Evolutionary conservation across 352 stramenopile genomes (phyloP).

Genomic region (Poterioochromonas sp.): DNA sequence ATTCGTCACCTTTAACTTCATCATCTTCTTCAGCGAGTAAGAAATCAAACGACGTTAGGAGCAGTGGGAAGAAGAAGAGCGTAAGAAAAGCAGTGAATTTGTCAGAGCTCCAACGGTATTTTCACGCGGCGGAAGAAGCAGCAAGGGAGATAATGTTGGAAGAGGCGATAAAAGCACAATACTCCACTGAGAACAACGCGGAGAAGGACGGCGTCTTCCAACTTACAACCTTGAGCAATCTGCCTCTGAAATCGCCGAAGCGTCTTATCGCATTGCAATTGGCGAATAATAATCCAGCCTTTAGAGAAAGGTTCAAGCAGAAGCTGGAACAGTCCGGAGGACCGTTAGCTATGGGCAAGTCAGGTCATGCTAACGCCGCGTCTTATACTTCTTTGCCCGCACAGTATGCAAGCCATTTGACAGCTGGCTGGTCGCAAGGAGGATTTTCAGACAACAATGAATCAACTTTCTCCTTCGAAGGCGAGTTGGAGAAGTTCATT

Average conservation of each 20-base stretch:
- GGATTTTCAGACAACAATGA: no score
- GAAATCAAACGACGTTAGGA: background rate
- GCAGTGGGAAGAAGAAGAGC: slow-evolving; percentile 28
- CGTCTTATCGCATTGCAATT: slow-evolving; percentile 12
- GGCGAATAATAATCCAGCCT: slow-evolving; percentile 21
- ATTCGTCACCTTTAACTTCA: no score
- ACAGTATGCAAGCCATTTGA: no score
- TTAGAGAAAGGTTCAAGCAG: slow-evolving; percentile 21
- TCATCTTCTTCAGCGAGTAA: background rate
- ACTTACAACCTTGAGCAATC: background rate
- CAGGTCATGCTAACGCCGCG: no score
- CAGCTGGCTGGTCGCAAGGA: no score
- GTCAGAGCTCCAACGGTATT: slow-evolving; percentile 48
- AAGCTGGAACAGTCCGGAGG: slow-evolving; percentile 11
- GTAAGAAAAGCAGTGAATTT: slow-evolving; percentile 45
- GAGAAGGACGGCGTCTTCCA: slow-evolving; percentile 3
- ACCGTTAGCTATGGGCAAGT: background rate
- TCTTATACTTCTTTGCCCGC: no score
- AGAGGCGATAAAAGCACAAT: slow-evolving; percentile 16
- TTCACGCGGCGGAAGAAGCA: slow-evolving; percentile 44
- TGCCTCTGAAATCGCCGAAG: slow-evolving; percentile 21
- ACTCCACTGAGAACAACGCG: background rate
- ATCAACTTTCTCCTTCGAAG: no score
- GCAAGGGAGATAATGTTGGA: slow-evolving; percentile 40
- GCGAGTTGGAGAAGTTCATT: no score